A percentile compares a stretch with the other conserved stretches of the same genome.
Evolutionary conservation across 768 basidiomycete species (phyloP).

Genomic region (Mycena rosella): DNA sequence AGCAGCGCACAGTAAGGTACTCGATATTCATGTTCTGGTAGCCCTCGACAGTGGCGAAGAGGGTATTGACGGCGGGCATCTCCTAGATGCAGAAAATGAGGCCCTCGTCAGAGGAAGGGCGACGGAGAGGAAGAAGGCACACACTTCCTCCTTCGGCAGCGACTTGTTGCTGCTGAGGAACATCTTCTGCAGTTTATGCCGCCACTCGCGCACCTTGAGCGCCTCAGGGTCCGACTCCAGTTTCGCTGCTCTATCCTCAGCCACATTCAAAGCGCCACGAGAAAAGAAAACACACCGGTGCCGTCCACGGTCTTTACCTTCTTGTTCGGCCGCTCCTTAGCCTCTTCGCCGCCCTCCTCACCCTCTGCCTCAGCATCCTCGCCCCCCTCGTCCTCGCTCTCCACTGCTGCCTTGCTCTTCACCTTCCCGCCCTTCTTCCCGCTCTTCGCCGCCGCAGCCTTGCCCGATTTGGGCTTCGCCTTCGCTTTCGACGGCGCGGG

Average conservation of each 20-base stretch:
- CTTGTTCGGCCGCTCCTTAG: constrained; percentile 64
- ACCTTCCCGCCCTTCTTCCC: constrained; percentile 72
- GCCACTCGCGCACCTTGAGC: constrained; percentile 86
- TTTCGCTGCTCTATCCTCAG: constrained; percentile 47
- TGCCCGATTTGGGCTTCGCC: constrained; percentile 52
- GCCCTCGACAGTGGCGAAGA: constrained; percentile 82
- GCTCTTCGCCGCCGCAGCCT: constrained; percentile 54
- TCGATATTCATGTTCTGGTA: constrained; percentile 84
- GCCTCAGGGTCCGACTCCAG: constrained; percentile 78
- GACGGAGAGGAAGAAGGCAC: constrained; percentile 36
- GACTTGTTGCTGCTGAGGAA: constrained; percentile 78
- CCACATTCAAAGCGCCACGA: constrained; percentile 4
- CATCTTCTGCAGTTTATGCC: constrained; percentile 91
- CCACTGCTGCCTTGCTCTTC: constrained; percentile 58
- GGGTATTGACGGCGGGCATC: constrained; percentile 77
- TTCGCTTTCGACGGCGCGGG: constrained; percentile 49
- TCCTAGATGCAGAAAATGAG: constrained; percentile 59
- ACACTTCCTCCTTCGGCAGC: constrained; percentile 74
- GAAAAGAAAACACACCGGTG: constrained; percentile 55
- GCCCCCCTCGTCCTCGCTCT: constrained; percentile 68
- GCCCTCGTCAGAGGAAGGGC: constrained; percentile 15
- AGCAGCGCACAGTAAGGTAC: constrained; percentile 63
- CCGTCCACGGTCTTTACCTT: constrained; percentile 75
- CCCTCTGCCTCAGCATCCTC: constrained; percentile 70
- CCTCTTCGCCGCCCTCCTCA: constrained; percentile 65